phyloP scores from a whole-genome alignment of 2,329 filamentous ascomycete genomes.

The Chrysoporthe puriensis region DNA sequence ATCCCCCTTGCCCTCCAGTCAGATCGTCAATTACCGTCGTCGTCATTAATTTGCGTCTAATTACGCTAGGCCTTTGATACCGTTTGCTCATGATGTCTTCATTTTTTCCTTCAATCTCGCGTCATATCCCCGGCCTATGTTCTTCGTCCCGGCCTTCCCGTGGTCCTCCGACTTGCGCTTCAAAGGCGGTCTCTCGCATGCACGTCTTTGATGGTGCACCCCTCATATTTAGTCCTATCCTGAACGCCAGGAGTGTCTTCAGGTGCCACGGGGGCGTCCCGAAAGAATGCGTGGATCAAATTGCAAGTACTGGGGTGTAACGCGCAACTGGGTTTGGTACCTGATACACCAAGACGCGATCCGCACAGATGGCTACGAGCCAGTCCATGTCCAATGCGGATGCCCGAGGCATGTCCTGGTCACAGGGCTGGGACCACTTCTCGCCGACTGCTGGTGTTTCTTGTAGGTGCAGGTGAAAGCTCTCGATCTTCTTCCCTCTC shows the following conservation, averaged over 20 bases:
- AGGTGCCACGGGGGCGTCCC: conserved; percentile 7
- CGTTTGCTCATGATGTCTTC: conserved; percentile 15
- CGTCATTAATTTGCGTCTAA: conserved; percentile 14
- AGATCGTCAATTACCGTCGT: conserved; percentile 14
- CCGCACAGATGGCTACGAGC: conserved; percentile 15
- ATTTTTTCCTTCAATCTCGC: conserved; percentile 13
- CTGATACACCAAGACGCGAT: conserved; percentile 19
- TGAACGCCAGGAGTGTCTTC: conserved; percentile 21
- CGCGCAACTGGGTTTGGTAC: conserved; percentile 19
- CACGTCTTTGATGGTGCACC: background rate
- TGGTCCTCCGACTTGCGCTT: background rate
- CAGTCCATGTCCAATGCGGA: conserved; percentile 15
- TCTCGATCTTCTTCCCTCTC: conserved; percentile 26
- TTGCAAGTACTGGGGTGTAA: conserved; percentile 7
- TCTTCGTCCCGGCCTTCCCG: conserved; percentile 8
- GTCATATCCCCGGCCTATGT: conserved; percentile 5
- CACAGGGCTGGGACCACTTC: conserved; percentile 3
- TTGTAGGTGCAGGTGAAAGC: background rate
- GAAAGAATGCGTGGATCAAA: background rate
- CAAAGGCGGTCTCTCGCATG: background rate
- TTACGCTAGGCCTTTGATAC: background rate
- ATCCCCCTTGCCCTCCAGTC: conserved; percentile 2
- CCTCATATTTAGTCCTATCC: conserved; percentile 7
- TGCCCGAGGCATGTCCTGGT: conserved; percentile 7
- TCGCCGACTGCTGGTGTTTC: conserved; percentile 3